phyloP scores from a whole-genome alignment of 306 rosid genomes.

The Corylus americana region DNA sequence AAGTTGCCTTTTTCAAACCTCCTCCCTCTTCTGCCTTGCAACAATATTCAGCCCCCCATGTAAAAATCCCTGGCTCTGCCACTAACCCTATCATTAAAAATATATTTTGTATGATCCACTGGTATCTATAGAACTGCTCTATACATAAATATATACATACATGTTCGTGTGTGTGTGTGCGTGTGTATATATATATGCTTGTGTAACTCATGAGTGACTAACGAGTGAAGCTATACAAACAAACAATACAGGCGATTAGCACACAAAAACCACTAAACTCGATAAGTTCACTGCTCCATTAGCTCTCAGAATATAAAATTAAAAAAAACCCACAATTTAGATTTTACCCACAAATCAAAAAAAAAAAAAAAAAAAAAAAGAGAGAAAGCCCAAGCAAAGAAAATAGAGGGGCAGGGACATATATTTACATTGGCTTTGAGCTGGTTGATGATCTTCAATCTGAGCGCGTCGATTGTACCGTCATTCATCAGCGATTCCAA shows the following conservation, averaged over 20 bases:
- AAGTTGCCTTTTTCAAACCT: too few species aligned
- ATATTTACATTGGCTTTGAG: constrained; percentile 85
- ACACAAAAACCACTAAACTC: background rate
- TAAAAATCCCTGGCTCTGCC: too few species aligned
- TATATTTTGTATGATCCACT: background rate
- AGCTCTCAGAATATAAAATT: background rate
- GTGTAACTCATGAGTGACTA: background rate
- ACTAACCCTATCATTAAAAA: background rate
- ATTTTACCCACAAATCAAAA: background rate
- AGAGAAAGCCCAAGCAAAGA: background rate
- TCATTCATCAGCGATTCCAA: constrained; percentile 90
- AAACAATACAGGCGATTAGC: background rate
- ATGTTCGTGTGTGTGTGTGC: too few species aligned
- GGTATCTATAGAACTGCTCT: background rate
- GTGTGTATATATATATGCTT: background rate
- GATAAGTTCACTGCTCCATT: background rate
- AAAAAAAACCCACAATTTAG: background rate
- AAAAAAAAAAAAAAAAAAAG: background rate
- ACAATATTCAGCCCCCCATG: too few species aligned
- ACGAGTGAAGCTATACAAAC: background rate
- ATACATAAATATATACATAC: background rate
- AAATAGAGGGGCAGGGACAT: background rate
- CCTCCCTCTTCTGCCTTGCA: too few species aligned
- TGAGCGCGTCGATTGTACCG: constrained; percentile 85
- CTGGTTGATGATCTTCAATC: constrained; percentile 96